These are phyloP conservation scores for Rutstroemia sp. DNA, from an alignment of 2,329 filamentous ascomycete species.

Conservation along the genomic window DNA sequence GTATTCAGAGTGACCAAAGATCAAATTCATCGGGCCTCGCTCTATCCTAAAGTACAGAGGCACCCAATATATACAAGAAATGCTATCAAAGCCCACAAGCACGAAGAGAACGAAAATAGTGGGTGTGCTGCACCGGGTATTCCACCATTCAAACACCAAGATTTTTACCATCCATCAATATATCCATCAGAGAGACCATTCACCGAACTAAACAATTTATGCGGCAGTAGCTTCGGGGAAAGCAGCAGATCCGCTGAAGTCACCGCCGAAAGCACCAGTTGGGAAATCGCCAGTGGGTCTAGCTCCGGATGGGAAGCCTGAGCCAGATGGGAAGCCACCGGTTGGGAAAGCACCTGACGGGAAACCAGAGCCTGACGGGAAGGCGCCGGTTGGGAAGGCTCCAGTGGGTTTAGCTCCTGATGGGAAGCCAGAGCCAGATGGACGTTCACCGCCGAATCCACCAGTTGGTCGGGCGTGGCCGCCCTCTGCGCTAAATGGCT, in stretches of 20 bases:
- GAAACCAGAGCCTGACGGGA: neutral
- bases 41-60: neutral
- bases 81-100: neutral
- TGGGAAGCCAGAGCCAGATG: neutral
- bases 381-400: neutral
- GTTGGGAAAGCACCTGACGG: neutral
- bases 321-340: neutral
- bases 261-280: neutral
- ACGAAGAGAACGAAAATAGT: constrained; percentile 1
- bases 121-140: neutral
- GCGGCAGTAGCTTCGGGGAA: neutral
- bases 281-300: no score
- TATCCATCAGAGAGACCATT: no score
- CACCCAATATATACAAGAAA: neutral
- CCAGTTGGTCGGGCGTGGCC: neutral
- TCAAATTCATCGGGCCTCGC: neutral
- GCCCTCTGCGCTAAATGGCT: neutral
- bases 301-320: no score
- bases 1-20: neutral
- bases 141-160: neutral
- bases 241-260: neutral
- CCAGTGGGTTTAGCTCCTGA: neutral
- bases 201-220: neutral
- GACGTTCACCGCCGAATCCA: neutral
- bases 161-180: neutral